phyloP scores from a whole-genome alignment of 768 basidiomycete species.

The Phylloporus sp. region DNA sequence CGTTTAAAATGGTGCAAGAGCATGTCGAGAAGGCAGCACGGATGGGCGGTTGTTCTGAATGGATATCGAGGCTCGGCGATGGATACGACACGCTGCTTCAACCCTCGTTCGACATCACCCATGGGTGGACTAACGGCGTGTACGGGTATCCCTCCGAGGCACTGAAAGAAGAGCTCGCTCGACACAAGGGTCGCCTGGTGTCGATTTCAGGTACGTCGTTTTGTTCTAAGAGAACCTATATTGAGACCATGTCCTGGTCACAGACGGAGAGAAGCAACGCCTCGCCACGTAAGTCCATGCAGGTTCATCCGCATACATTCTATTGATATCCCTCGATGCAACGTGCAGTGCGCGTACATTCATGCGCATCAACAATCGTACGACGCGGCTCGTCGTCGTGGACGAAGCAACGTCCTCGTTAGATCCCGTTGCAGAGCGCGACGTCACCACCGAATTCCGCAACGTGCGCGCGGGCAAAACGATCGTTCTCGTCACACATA shows the following conservation, averaged over 20 bases:
- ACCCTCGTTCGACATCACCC: conserved; percentile 17
- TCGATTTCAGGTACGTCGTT: conserved; percentile 19
- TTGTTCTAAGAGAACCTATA: conserved; percentile 4
- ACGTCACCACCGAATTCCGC: conserved; percentile 40
- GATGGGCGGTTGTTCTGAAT: conserved; percentile 26
- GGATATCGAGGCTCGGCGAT: conserved; percentile 33
- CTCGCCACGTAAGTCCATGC: conserved; percentile 40
- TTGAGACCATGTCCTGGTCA: neutral
- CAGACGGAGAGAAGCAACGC: conserved; percentile 45
- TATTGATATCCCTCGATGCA: neutral
- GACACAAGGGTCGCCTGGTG: conserved; percentile 19
- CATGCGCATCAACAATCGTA: conserved; percentile 31
- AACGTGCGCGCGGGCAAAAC: conserved; percentile 43
- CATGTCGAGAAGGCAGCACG: conserved; percentile 30
- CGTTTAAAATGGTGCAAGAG: conserved; percentile 13
- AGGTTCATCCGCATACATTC: too few relatives aligned
- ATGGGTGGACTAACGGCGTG: conserved; percentile 19
- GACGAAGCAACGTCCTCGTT: conserved; percentile 58
- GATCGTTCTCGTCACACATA: conserved; percentile 52
- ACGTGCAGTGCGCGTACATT: conserved; percentile 41
- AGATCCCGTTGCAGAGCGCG: conserved; percentile 50
- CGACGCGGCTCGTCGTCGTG: conserved; percentile 44
- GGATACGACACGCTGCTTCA: conserved; percentile 30
- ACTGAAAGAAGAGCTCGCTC: conserved; percentile 18
- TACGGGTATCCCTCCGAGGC: conserved; percentile 18